These are phyloP conservation scores for Paspalum notatum DNA, from an alignment of 176 grass and related monocot genomes.

Conservation along the genomic window DNA sequence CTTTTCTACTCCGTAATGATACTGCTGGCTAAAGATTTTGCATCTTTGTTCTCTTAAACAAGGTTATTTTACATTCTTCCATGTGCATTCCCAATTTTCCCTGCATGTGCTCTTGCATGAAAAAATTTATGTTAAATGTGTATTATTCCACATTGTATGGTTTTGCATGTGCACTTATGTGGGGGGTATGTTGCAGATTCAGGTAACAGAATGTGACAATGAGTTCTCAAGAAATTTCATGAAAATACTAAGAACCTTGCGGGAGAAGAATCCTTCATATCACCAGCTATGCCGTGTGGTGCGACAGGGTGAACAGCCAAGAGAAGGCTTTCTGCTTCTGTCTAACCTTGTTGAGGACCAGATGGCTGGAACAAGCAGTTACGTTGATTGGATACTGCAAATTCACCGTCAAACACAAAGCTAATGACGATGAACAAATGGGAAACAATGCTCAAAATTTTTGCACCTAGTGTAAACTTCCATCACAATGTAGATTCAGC, in stretches of 20 bases:
- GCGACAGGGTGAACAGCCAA: slow-evolving; percentile 92
- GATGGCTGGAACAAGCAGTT: slow-evolving; percentile 69
- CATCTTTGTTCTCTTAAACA: background rate
- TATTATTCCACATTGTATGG: background rate
- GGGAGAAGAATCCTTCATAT: slow-evolving; percentile 69
- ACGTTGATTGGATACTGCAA: slow-evolving; percentile 90
- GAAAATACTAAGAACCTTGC: slow-evolving; percentile 53
- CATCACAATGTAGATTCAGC: slow-evolving; percentile 36
- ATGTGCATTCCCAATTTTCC: background rate
- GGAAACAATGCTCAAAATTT: background rate
- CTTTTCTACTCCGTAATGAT: background rate
- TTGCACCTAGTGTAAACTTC: slow-evolving; percentile 35
- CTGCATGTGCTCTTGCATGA: background rate
- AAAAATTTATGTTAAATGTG: background rate
- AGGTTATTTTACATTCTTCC: background rate
- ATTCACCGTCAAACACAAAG: slow-evolving; percentile 85
- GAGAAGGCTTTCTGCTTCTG: slow-evolving; percentile 84
- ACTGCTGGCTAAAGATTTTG: background rate
- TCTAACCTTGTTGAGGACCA: slow-evolving; percentile 90
- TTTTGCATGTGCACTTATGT: background rate
- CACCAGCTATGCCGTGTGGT: slow-evolving; percentile 75
- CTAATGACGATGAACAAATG: slow-evolving; percentile 33
- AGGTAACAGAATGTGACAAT: slow-evolving; percentile 60
- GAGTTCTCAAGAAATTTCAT: slow-evolving; percentile 62
- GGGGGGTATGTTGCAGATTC: slow-evolving; percentile 50